A percentile compares a stretch with the other conserved stretches of the same genome.
phyloP scores from a whole-genome alignment of 257 asterid species.

The Plantago elongata region DNA sequence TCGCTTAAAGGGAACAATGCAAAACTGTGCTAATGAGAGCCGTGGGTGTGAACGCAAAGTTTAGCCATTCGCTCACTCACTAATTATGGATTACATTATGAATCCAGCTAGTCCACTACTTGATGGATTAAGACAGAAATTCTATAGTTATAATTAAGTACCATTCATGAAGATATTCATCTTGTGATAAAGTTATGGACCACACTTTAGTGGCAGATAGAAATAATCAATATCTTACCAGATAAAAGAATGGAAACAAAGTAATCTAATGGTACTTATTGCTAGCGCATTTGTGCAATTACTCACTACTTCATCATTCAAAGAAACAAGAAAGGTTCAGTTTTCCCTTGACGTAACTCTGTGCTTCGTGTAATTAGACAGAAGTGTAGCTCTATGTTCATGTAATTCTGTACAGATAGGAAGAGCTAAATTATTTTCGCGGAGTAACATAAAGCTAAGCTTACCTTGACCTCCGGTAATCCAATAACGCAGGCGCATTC shows the following conservation, averaged over 20 bases:
- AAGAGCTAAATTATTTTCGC: not conserved
- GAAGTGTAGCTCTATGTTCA: not conserved
- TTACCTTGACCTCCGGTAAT: slow-evolving; percentile 66
- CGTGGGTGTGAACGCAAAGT: not conserved
- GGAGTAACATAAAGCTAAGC: not conserved
- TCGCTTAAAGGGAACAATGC: too few species aligned
- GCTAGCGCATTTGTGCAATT: slow-evolving; percentile 3
- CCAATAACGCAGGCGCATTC: slow-evolving; percentile 84
- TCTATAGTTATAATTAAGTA: not conserved
- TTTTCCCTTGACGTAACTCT: not conserved
- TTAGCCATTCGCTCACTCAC: not conserved
- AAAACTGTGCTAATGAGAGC: too few species aligned
- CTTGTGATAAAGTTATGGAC: slow-evolving; percentile 5
- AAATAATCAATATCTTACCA: not conserved
- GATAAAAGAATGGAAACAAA: not conserved
- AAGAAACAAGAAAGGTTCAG: not conserved
- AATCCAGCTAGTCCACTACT: slow-evolving; percentile 5
- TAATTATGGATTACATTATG: not conserved
- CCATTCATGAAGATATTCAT: slow-evolving; percentile 7
- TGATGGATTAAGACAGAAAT: not conserved
- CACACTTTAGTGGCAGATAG: slow-evolving; percentile 10
- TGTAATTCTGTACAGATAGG: too few species aligned
- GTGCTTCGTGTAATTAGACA: too few species aligned
- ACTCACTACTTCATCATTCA: not conserved
- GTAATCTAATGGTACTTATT: slow-evolving; percentile 1